Evolutionary conservation across 345 rosid species (phyloP).

Genomic region (Limnanthes douglasii): DNA sequence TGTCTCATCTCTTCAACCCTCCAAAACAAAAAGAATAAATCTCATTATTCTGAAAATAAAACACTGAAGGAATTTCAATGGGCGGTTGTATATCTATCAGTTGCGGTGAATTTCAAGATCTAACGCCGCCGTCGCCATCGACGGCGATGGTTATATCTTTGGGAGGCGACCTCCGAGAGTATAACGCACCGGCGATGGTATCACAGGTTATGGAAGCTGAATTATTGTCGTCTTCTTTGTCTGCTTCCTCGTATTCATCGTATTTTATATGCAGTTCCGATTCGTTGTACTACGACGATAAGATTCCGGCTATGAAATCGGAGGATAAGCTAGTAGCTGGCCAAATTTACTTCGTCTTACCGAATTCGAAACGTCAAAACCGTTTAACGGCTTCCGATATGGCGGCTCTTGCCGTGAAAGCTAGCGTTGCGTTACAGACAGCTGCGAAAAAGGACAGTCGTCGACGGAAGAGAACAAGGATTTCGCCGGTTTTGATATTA

Average conservation of each 20-base stretch:
- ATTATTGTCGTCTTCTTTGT: constrained; percentile 8
- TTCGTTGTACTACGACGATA: constrained; percentile 39
- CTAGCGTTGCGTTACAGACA: constrained; percentile 56
- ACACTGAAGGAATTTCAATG: too few species aligned
- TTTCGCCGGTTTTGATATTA: constrained; percentile 35
- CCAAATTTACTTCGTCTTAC: constrained; percentile 66
- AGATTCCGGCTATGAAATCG: constrained; percentile 29
- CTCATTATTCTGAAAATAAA: too few species aligned
- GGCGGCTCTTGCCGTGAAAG: constrained; percentile 93
- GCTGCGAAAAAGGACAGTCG: constrained; percentile 11
- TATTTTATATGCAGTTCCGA: constrained; percentile 57
- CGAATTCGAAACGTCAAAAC: constrained; percentile 44
- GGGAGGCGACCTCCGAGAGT: too few species aligned
- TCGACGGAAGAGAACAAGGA: constrained; percentile 28
- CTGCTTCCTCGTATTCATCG: constrained; percentile 18
- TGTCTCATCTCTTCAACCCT: too few species aligned
- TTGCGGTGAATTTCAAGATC: too few species aligned
- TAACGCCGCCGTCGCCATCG: too few species aligned
- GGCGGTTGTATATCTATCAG: too few species aligned
- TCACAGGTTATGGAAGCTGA: constrained; percentile 41
- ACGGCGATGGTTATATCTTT: too few species aligned
- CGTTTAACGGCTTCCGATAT: constrained; percentile 59
- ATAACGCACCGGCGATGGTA: too few species aligned
- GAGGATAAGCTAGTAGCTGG: constrained; percentile 21
- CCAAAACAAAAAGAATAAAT: too few species aligned